Evolutionary conservation across 176 grass and related monocot genomes (phyloP).

Genomic region (Puccinellia tenuiflora): DNA sequence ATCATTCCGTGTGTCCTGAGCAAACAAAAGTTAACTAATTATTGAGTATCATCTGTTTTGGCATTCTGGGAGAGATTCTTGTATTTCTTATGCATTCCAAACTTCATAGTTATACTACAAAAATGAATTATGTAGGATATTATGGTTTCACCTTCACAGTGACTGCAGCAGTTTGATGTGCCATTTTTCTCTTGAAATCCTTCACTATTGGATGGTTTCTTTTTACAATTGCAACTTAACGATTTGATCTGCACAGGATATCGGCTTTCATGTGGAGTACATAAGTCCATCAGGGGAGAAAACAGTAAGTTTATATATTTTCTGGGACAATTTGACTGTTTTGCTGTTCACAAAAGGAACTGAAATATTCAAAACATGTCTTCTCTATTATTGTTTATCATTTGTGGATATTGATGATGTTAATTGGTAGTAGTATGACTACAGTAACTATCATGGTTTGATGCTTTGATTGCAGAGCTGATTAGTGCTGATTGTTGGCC

Average conservation of each 20-base stretch:
- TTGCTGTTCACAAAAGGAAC: slow-evolving; percentile 7
- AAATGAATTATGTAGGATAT: neutral
- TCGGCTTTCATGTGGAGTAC: slow-evolving; percentile 96
- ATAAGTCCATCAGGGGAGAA: slow-evolving; percentile 70
- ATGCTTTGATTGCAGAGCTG: neutral
- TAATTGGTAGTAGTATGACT: neutral
- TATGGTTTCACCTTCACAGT: neutral
- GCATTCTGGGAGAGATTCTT: neutral
- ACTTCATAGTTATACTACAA: neutral
- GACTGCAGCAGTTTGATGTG: neutral
- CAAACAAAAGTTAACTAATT: neutral
- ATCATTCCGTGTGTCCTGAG: neutral
- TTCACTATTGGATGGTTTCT: neutral
- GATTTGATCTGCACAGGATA: slow-evolving; percentile 59
- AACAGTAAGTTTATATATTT: slow-evolving; percentile 60
- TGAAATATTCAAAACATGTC: neutral
- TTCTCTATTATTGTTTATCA: neutral
- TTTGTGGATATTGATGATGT: slow-evolving; percentile 15
- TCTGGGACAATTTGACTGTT: neutral
- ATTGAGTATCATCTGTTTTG: neutral
- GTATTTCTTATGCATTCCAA: neutral
- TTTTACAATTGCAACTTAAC: slow-evolving; percentile 14
- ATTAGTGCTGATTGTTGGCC: neutral
- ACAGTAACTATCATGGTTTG: neutral
- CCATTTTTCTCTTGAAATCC: slow-evolving; percentile 11